phyloP scores from a whole-genome alignment of 768 basidiomycete species.

The Mycena rebaudengoi region DNA sequence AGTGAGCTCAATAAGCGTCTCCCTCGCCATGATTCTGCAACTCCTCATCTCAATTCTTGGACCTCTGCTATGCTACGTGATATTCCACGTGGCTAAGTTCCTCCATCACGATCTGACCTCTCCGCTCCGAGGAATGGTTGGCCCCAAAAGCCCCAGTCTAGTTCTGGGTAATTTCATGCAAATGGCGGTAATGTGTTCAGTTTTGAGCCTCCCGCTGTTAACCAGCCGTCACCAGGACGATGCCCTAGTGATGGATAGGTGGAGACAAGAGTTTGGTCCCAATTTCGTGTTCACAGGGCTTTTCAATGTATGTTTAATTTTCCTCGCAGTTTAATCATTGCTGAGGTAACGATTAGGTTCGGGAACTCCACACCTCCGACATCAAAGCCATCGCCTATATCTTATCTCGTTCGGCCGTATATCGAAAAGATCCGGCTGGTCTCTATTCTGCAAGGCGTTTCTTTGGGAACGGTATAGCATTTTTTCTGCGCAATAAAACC shows the following conservation, averaged over 20 bases:
- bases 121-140: constrained; percentile 44
- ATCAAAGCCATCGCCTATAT: constrained; percentile 56
- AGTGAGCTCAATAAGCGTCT: background rate
- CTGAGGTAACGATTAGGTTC: constrained; percentile 26
- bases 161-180: constrained; percentile 45
- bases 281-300: constrained; percentile 42
- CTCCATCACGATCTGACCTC: constrained; percentile 29
- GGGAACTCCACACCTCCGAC: constrained; percentile 54
- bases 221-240: constrained; percentile 29
- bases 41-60: constrained; percentile 11
- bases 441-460: background rate
- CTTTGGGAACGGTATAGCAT: background rate
- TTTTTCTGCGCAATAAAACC: background rate
- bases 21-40: constrained; percentile 3
- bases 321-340: background rate
- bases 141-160: constrained; percentile 42
- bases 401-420: constrained; percentile 48
- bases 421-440: constrained; percentile 41
- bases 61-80: constrained; percentile 8
- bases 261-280: constrained; percentile 47
- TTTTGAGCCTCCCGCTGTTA: background rate
- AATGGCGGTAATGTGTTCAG: constrained; percentile 22
- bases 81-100: constrained; percentile 25
- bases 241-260: constrained; percentile 36
- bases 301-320: constrained; percentile 36